Percentiles rank a stretch among this genome's conserved stretches.
Evolutionary conservation across 306 rosid species (phyloP).

Genomic region (Calophaca sinica): DNA sequence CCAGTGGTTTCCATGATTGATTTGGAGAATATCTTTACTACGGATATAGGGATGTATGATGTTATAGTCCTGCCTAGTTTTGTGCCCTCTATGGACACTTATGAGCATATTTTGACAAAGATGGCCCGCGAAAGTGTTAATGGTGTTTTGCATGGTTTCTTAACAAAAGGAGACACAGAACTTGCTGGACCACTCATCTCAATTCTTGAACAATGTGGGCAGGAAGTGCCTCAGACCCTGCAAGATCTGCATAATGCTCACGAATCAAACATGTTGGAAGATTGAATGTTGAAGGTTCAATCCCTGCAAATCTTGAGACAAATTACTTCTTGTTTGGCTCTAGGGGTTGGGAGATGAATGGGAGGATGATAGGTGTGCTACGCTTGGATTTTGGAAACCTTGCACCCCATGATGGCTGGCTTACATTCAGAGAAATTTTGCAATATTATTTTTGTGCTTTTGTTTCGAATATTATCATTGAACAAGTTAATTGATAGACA

Average conservation of each 20-base stretch:
- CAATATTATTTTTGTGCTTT: background rate
- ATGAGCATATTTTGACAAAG: slow-evolving; percentile 56
- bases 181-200: slow-evolving; percentile 57
- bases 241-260: slow-evolving; percentile 49
- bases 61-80: slow-evolving; percentile 58
- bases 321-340: background rate
- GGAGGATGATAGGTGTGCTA: slow-evolving; percentile 30
- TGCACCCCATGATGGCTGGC: slow-evolving; percentile 24
- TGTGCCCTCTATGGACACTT: slow-evolving; percentile 55
- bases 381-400: slow-evolving; percentile 10
- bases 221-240: slow-evolving; percentile 64
- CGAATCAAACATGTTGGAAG: slow-evolving; percentile 45
- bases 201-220: slow-evolving; percentile 70
- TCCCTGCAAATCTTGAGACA: too few relatives aligned
- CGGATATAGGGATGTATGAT: slow-evolving; percentile 60
- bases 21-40: slow-evolving; percentile 50
- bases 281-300: slow-evolving; percentile 42
- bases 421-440: slow-evolving; percentile 35
- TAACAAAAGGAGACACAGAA: slow-evolving; percentile 53
- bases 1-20: slow-evolving; percentile 51
- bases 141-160: slow-evolving; percentile 65
- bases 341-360: slow-evolving; percentile 17
- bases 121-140: slow-evolving; percentile 69
- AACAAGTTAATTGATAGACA: background rate
- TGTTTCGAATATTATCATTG: background rate